Conservation (phyloP, 805 yeast species). For the Metschnikowia bowlesiae region DNA sequence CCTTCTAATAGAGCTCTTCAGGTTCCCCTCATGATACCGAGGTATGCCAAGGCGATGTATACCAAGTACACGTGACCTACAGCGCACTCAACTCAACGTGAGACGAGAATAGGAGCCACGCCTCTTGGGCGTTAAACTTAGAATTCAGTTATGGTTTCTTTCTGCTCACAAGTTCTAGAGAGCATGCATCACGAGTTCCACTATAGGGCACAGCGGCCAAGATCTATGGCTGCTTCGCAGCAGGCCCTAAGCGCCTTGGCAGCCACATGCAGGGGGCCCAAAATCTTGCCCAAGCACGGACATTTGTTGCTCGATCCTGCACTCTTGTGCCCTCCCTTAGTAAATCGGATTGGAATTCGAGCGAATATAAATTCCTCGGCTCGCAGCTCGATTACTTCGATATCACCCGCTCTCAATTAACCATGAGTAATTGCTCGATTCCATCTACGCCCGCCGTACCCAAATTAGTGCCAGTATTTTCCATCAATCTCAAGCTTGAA, state of each 20-base stretch:
- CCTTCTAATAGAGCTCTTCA: no score
- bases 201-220: no score
- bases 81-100: no score
- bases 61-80: no score
- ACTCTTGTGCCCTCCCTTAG: neutral
- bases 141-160: no score
- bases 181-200: no score
- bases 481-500: slow-evolving; percentile 25
- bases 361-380: neutral
- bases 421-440: neutral
- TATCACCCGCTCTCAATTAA: neutral
- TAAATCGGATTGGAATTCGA: neutral
- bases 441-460: slow-evolving; percentile 14
- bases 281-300: neutral
- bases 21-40: no score
- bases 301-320: neutral
- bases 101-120: no score
- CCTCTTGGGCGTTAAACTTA: no score
- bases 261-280: neutral
- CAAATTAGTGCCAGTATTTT: slow-evolving; percentile 28
- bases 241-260: neutral
- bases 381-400: neutral
- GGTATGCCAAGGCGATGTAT: no score
- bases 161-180: no score
- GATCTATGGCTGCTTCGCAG: no score